Conservation (phyloP, 169 alveolate species). For the Plasmodium gaboni region DNA sequence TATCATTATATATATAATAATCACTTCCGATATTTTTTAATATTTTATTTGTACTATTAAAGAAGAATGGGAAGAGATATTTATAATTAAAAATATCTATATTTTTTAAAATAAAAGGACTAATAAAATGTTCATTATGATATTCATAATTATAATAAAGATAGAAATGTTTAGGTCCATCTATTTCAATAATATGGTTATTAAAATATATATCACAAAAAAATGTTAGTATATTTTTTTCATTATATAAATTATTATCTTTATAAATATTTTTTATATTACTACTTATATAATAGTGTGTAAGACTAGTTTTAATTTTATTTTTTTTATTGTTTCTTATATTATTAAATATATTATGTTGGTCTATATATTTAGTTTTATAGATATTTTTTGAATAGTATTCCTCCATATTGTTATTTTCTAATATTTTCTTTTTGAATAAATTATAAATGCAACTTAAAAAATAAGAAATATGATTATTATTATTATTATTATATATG, state of each 20-base stretch:
- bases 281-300: conserved; percentile 73
- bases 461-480: not conserved
- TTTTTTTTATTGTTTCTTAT: conserved; percentile 72
- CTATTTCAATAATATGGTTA: conserved; percentile 69
- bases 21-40: conserved; percentile 3
- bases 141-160: conserved; percentile 25
- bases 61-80: conserved; percentile 63
- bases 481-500: too few relatives aligned
- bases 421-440: conserved; percentile 9
- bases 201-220: conserved; percentile 75
- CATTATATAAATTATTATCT: conserved; percentile 36
- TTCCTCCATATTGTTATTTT: conserved; percentile 2
- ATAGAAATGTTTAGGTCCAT: conserved; percentile 75
- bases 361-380: conserved; percentile 26
- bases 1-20: conserved; percentile 55
- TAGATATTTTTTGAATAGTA: not conserved
- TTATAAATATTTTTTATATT: conserved; percentile 40
- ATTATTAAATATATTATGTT: conserved; percentile 22
- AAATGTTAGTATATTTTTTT: conserved; percentile 69
- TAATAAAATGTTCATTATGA: not conserved
- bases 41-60: conserved; percentile 18
- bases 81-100: conserved; percentile 47
- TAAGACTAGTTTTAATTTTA: conserved; percentile 72
- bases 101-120: conserved; percentile 32
- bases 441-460: conserved; percentile 3